Base-by-base conservation (phyloP, 75 land plant species). In the Sequoia sempervirens region DNA sequence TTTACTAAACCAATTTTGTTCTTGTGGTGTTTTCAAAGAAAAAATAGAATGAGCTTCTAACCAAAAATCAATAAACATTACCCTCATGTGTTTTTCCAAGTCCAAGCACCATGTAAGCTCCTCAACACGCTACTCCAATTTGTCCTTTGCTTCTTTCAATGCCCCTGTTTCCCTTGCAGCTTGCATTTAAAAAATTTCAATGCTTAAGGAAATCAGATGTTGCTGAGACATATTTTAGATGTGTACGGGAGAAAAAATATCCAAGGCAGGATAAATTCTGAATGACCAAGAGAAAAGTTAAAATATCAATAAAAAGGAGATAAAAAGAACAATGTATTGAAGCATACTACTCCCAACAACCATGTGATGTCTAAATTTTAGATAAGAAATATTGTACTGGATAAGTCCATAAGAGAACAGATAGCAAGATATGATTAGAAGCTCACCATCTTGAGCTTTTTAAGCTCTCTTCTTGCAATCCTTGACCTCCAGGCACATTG, bases 111-210 rank as follows among this genome's bases (percentile, higher is more conserved):
- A 95, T 82, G 97, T 92, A 18, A 96, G 92, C 89, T 96, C 99
- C 82, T 96, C 97, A 83, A 96, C 97, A 28, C 94, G 91, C 86
- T 96, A 95, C 87, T 96, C 99, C 61, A 96, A 84, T 87, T 93
- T 96, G 86, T 96, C 96, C 84, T 96, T 96, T 5, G 97, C 97
- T 87, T 93, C 99, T 85, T 91, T 96, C 15, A 96, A 90, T 68
- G 99, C 99, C 41, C 99, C 99, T 13, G 99, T 92, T 81, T 96
- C 99, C 83, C 93, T 92, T 79, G 99, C 95, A 88, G 95, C 99
- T 97, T 96, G 84, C 68, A 84, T 36, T 30, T 34, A 66, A 4
- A 61, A 50, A 72, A 84, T 84, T 23, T 75, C 14, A 26, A 11
- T 26, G 43, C 40, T 78, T n/a, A 78, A 26, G 23, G 28, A 78